Conservation (phyloP, 768 basidiomycete species). For the Gloeostereum incarnatum region DNA sequence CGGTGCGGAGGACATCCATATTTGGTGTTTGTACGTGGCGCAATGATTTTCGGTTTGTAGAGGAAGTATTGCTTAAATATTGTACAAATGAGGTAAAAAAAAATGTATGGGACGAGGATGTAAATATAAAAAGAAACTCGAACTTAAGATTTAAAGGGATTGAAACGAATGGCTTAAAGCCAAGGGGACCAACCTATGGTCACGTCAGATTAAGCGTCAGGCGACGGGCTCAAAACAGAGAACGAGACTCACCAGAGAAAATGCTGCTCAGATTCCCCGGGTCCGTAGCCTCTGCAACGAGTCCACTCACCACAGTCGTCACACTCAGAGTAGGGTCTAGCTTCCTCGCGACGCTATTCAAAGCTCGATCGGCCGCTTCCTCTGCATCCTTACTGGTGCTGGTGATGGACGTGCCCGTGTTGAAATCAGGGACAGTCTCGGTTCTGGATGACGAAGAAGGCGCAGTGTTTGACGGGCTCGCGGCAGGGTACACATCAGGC, state of each 20-base stretch:
- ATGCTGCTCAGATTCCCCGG: conserved; percentile 67
- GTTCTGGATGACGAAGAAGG: too few relatives aligned
- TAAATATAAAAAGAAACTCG: background rate
- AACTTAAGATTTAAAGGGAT: background rate
- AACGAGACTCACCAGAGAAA: conserved; percentile 46
- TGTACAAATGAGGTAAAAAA: background rate
- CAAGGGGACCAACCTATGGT: conserved; percentile 35
- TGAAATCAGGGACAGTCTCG: conserved; percentile 14
- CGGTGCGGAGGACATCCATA: background rate
- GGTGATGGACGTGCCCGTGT: conserved; percentile 44
- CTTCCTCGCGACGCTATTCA: conserved; percentile 73
- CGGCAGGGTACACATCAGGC: conserved; percentile 21
- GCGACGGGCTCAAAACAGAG: too few relatives aligned
- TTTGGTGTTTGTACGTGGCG: background rate
- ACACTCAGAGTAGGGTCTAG: conserved; percentile 81
- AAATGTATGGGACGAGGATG: too few relatives aligned
- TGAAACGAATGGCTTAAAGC: conserved; percentile 12
- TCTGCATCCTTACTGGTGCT: conserved; percentile 60
- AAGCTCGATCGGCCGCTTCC: conserved; percentile 85
- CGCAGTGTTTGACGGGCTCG: conserved; percentile 10
- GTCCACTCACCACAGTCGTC: conserved; percentile 88
- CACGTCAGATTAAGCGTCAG: too few relatives aligned
- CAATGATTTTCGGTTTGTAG: too few relatives aligned
- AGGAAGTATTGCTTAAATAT: background rate
- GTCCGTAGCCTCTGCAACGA: conserved; percentile 85